Percentiles rank a stretch among this genome's conserved stretches.
These are phyloP conservation scores for Termitomyces sp. DNA, from an alignment of 768 basidiomycete genomes.

Conservation along the genomic window DNA sequence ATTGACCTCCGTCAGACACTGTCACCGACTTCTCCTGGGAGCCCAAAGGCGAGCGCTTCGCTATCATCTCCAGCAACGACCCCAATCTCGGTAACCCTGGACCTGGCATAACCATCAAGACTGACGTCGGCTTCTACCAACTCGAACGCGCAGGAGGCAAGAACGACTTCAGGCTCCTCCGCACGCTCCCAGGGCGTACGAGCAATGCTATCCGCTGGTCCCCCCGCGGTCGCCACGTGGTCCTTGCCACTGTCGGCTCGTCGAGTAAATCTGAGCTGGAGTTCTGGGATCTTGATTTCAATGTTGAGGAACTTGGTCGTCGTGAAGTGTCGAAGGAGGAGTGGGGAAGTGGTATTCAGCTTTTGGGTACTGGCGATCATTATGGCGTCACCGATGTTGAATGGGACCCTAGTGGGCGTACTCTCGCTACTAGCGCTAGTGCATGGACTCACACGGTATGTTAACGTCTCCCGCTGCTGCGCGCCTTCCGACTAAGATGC, in stretches of 20 bases:
- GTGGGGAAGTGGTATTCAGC: conserved; percentile 83
- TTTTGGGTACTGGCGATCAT: conserved; percentile 84
- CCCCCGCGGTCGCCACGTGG: conserved; percentile 91
- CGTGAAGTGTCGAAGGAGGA: conserved; percentile 58
- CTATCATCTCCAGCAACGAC: conserved; percentile 90
- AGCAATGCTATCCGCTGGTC: conserved; percentile 97
- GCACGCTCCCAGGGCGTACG: conserved; percentile 74
- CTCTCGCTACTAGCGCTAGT: conserved; percentile 88
- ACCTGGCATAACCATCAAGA: conserved; percentile 92
- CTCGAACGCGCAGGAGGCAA: conserved; percentile 80
- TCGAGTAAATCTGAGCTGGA: conserved; percentile 95
- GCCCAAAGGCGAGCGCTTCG: conserved; percentile 95
- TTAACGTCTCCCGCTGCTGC: conserved; percentile 8
- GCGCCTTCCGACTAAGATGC: conserved; percentile 6
- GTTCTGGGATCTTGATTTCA: conserved; percentile 98
- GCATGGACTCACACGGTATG: conserved; percentile 91
- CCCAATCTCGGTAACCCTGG: conserved; percentile 88
- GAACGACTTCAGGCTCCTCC: conserved; percentile 89
- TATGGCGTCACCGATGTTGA: conserved; percentile 97
- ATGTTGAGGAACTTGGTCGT: conserved; percentile 46
- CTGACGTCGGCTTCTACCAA: conserved; percentile 94
- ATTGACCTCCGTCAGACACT: conserved; percentile 50
- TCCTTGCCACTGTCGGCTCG: conserved; percentile 93
- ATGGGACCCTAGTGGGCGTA: conserved; percentile 97
- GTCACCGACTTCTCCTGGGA: conserved; percentile 99